Percentiles rank a stretch among this genome's conserved stretches.
Evolutionary conservation across 306 rosid genomes (phyloP).

Genomic region (Gastrolobium villosum): DNA sequence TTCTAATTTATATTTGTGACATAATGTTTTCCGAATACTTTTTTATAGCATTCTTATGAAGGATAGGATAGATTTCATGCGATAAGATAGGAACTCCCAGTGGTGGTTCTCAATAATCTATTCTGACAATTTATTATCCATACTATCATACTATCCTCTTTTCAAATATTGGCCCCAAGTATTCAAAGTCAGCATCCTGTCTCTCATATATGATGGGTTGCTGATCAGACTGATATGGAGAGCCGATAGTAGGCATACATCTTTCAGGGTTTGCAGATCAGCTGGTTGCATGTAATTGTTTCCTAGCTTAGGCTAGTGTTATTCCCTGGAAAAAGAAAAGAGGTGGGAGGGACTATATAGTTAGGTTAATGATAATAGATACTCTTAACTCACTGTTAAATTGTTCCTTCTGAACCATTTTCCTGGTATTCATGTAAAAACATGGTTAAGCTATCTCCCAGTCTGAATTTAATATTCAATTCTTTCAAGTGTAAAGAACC

Average conservation of each 20-base stretch:
- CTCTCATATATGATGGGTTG: slow-evolving; percentile 5
- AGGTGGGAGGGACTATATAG: background rate
- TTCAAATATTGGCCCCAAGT: background rate
- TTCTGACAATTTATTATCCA: background rate
- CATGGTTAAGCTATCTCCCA: slow-evolving; percentile 13
- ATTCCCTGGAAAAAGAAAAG: background rate
- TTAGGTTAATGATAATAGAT: slow-evolving; percentile 20
- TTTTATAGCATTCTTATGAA: slow-evolving; percentile 2
- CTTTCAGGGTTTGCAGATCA: slow-evolving; percentile 21
- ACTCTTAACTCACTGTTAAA: background rate
- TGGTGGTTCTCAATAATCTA: slow-evolving; percentile 18
- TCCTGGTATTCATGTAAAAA: slow-evolving; percentile 10
- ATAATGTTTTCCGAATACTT: background rate
- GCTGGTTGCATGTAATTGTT: slow-evolving; percentile 25
- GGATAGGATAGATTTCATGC: slow-evolving; percentile 26
- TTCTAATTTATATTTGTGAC: slow-evolving; percentile 21
- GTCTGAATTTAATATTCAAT: slow-evolving; percentile 11
- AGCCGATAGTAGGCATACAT: slow-evolving; percentile 12
- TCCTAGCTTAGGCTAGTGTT: slow-evolving; percentile 21
- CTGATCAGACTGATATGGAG: slow-evolving; percentile 8
- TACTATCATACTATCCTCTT: slow-evolving; percentile 21
- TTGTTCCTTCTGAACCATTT: slow-evolving; percentile 25
- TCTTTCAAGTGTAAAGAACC: slow-evolving; percentile 13
- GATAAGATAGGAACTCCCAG: background rate
- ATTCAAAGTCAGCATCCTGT: slow-evolving; percentile 12